Evolutionary conservation across 2,329 filamentous ascomycete genomes (phyloP), one percentile per base, ranked within the genome.

Genomic region (Diaporthe vexans): DNA sequence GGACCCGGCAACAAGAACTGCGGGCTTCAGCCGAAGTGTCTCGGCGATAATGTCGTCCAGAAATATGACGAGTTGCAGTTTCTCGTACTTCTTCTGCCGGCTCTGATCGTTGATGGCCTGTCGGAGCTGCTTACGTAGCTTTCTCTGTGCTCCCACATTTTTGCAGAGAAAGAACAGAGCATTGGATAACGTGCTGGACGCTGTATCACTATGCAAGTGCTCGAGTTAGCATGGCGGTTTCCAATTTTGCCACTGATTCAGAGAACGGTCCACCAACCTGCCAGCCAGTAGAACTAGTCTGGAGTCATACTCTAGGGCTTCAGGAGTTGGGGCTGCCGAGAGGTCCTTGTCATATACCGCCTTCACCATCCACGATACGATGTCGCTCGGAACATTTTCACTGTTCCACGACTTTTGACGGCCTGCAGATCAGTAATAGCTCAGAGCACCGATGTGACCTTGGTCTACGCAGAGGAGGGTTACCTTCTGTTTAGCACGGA

Each of bases 321-420:
- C 59, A 9, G 48, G 19, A 1, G 68, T 63, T 57, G 68, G 73
- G 13, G 52, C 48, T 35, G 67, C 73, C 15, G 68, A 68, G 24
- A 21, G 33, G n/a, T 74, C 68, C 24, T 63, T 48, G 8, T 74
- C 68, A 9, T 59, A 29, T 9, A 67, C 48, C 21, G 67, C 68
- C 52, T 74, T 74, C 17, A 72, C 43, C 6, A 74, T 33, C 73
- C 73, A 74, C 6, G 59, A 74, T 21, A 68, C 54, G 24, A 72
- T 65, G 33, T 72, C 68, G 24, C 65, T 54, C 11, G 73, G 73
- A 19, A 48, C 63, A 54, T 72, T 46, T 24, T 63, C 33, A 37
- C 24, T 72, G 37, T 72, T 37, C 57, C 70, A 72, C 57, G 29
- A 40, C 70, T 63, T 43, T 40, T 24, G 46, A 21, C n/a, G 33